phyloP scores from a whole-genome alignment of 805 yeast species.

The Alloascoidea africana region DNA sequence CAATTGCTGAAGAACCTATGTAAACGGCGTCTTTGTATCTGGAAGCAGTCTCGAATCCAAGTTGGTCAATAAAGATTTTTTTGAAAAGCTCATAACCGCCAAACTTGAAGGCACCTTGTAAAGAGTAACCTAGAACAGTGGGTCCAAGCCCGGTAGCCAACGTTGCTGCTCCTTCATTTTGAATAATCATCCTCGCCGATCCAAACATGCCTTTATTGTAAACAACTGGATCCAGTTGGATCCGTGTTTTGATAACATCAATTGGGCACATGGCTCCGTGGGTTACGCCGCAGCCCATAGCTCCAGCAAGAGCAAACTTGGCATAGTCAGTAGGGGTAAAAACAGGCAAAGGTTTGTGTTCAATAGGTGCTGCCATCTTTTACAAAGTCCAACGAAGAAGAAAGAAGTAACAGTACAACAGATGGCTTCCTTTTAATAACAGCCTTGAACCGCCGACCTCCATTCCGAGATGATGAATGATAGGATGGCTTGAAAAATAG shows the following conservation, averaged over 20 bases:
- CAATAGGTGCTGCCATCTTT: too few relatives aligned
- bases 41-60: slow-evolving; percentile 67
- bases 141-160: too few relatives aligned
- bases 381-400: too few relatives aligned
- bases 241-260: slow-evolving; percentile 83
- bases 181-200: too few relatives aligned
- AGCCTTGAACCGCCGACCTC: too few relatives aligned
- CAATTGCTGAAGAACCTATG: slow-evolving; percentile 79
- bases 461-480: too few relatives aligned
- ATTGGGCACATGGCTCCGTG: slow-evolving; percentile 86
- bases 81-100: slow-evolving; percentile 89
- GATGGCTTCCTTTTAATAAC: too few relatives aligned
- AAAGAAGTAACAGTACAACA: too few relatives aligned
- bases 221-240: slow-evolving; percentile 73
- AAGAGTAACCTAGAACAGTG: too few relatives aligned
- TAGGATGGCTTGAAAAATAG: too few relatives aligned
- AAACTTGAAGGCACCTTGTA: slow-evolving; percentile 85
- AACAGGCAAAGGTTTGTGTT: too few relatives aligned
- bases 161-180: too few relatives aligned
- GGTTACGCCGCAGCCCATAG: slow-evolving; percentile 82
- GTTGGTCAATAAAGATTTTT: slow-evolving; percentile 59
- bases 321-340: slow-evolving; percentile 64
- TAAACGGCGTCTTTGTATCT: slow-evolving; percentile 65
- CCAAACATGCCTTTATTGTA: slow-evolving; percentile 77
- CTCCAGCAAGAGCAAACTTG: slow-evolving; percentile 79